Base-by-base conservation (phyloP, 1,139 yeast species). In the Candida tunisiensis region DNA sequence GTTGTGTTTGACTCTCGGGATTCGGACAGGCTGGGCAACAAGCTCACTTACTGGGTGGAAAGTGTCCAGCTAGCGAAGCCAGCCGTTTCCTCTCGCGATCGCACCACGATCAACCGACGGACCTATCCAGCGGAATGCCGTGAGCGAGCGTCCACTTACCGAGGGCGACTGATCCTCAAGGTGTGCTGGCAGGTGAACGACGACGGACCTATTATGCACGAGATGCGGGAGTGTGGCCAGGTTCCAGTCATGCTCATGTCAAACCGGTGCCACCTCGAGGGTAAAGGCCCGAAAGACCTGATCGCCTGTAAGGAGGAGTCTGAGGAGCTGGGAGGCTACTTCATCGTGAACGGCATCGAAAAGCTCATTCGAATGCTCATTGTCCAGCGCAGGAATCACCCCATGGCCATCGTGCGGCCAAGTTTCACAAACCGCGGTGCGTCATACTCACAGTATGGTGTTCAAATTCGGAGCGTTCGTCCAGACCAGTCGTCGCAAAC, bases 401-500 rank as follows among this genome's bases (percentile, higher is more conserved):
- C 96, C 13, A 82, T 88, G 94, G 96, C 96, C 7, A 72, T 88
- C 42, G 74, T 83, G 34, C 82, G 99, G 59, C 92, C 94, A 19
- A 78, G 93, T 11, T 88, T 88, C 48, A 75, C 75, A 29, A 83
- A 83, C 57, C 75, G 98, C 63, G 99, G 98, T 42, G 77, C 88
- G 9, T 57, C 83, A 6, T 88, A 91, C 57, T 63, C 94, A 27
- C 72, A 74, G 38, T 91, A 57, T 42, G 99, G 98, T 71, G 70
- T 88, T 34, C 96, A 85, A 58, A 78, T 88, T 35, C 70, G 99
- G 56, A 70, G 78, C 38, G 95, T 83, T 5, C 72, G 98, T 49
- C 93, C 93, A 3, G 99, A 91, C 53, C 96, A 88, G 57, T 79
- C 94, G 8, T 83, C 98, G 10, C 96, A 85, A 56, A 83, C 98